phyloP scores from a whole-genome alignment of 176 grass and related monocot species.

The Eleusine coracana region DNA sequence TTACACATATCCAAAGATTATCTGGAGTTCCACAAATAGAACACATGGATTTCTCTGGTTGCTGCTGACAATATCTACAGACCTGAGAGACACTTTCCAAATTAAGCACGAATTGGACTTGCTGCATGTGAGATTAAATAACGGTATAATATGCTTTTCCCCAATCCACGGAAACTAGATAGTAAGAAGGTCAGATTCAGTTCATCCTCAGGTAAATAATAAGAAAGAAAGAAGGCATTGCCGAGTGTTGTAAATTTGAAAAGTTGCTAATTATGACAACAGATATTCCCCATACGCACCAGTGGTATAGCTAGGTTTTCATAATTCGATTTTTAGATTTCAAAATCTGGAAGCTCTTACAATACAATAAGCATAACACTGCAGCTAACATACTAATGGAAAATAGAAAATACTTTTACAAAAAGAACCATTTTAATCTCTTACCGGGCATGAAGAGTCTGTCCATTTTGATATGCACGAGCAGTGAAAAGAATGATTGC shows the following conservation, averaged over 20 bases:
- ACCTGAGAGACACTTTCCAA: conserved; percentile 59
- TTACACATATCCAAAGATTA: conserved; percentile 96
- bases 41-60: conserved; percentile 90
- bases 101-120: conserved; percentile 27
- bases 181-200: conserved; percentile 14
- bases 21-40: conserved; percentile 79
- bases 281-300: background rate
- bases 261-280: conserved; percentile 20
- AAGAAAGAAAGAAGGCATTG: background rate
- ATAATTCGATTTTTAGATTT: conserved; percentile 4
- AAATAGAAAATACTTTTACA: background rate
- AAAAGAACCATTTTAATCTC: conserved; percentile 34
- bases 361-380: conserved; percentile 4
- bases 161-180: conserved; percentile 5
- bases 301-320: background rate
- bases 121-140: background rate
- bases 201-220: background rate
- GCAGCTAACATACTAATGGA: conserved; percentile 2
- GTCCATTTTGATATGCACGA: conserved; percentile 99
- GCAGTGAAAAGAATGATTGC: conserved; percentile 96
- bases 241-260: conserved; percentile 6
- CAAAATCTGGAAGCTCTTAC: background rate
- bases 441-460: conserved; percentile 95
- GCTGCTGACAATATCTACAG: conserved; percentile 98
- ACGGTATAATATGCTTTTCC: background rate